Conservation (phyloP, 75 land plant species). For the Pinus taeda region DNA sequence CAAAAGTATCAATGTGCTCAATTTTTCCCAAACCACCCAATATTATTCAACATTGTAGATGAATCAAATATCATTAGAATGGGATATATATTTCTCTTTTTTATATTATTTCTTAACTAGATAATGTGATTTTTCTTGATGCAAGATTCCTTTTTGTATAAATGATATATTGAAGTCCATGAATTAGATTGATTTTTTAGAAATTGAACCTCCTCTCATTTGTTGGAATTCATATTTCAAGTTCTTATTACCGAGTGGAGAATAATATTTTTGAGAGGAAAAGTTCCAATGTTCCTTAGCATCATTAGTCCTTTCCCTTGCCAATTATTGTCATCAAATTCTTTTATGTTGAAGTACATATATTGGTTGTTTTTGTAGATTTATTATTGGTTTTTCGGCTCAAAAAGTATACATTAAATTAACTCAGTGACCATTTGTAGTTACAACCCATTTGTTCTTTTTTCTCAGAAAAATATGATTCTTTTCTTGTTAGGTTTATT, state of each 20-base stretch:
- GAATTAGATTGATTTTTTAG: constrained; percentile 43
- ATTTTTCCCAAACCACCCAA: not conserved
- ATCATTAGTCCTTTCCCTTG: not conserved
- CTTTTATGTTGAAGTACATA: not conserved
- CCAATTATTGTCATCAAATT: not conserved
- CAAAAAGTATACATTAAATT: not conserved
- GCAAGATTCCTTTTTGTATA: constrained; percentile 59
- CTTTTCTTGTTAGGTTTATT: not conserved
- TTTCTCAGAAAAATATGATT: constrained; percentile 1
- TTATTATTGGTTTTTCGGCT: not conserved
- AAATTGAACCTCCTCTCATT: constrained; percentile 40
- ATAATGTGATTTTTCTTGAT: constrained; percentile 8
- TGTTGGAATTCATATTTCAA: constrained; percentile 46
- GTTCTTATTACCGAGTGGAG: constrained; percentile 30
- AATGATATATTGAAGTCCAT: constrained; percentile 49
- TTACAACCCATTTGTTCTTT: not conserved
- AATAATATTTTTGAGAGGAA: constrained; percentile 20
- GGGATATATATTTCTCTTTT: not conserved
- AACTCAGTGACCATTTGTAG: not conserved
- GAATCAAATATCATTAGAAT: not conserved
- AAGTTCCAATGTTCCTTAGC: not conserved
- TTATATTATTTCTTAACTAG: not conserved
- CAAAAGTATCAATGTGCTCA: not conserved
- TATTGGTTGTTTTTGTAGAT: constrained; percentile 5
- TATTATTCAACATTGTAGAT: not conserved